Percentiles rank a stretch among this genome's conserved stretches.
Evolutionary conservation across 495 filamentous ascomycete species (phyloP).

Genomic region (Hypoxylon intermedium): DNA sequence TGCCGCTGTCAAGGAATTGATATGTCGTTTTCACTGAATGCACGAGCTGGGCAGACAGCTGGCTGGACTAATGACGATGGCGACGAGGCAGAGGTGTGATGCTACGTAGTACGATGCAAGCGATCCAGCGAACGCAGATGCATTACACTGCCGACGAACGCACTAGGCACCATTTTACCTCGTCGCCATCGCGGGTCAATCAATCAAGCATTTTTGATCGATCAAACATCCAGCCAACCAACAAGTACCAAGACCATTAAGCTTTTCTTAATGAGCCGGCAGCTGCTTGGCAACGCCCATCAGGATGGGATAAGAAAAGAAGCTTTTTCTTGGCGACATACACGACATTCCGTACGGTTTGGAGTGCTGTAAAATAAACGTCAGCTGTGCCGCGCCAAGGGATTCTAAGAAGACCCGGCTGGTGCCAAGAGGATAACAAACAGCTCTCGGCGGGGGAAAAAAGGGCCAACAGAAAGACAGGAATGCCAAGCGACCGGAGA

Average conservation of each 20-base stretch:
- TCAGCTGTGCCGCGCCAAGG: slow-evolving; percentile 40
- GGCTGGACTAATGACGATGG: not conserved
- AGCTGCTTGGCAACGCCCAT: slow-evolving; percentile 32
- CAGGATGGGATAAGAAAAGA: slow-evolving; percentile 28
- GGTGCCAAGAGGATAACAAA: slow-evolving; percentile 43
- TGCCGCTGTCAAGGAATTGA: not conserved
- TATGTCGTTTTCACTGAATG: not conserved
- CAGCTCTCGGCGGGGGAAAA: slow-evolving; percentile 40
- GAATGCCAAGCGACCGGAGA: not conserved
- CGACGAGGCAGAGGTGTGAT: slow-evolving; percentile 16
- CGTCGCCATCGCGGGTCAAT: slow-evolving; percentile 24
- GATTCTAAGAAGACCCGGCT: slow-evolving; percentile 27
- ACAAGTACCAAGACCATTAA: slow-evolving; percentile 22
- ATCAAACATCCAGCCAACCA: slow-evolving; percentile 22
- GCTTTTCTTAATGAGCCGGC: slow-evolving; percentile 26
- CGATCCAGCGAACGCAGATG: slow-evolving; percentile 30
- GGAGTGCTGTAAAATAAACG: slow-evolving; percentile 44
- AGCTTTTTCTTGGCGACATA: slow-evolving; percentile 48
- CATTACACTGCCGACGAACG: slow-evolving; percentile 15
- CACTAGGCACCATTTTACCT: slow-evolving; percentile 19
- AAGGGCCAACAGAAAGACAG: slow-evolving; percentile 23
- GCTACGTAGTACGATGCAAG: slow-evolving; percentile 31
- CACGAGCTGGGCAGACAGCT: not conserved
- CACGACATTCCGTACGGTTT: slow-evolving; percentile 47
- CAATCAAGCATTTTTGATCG: slow-evolving; percentile 14